Conservation (phyloP, 768 basidiomycete genomes). For the Naganishia vishniacii region DNA sequence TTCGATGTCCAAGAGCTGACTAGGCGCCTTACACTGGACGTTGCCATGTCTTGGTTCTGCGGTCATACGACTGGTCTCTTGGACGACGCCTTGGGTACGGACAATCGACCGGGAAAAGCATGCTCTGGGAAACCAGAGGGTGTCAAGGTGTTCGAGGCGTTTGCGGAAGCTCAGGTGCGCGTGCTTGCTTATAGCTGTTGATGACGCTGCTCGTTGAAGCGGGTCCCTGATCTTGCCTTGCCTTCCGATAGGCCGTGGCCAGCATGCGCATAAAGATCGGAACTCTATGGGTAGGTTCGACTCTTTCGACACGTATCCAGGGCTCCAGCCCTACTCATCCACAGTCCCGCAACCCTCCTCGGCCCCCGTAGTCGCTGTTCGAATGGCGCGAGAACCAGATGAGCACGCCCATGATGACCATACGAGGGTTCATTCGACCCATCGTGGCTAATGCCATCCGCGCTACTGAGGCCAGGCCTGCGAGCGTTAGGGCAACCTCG, state of each 20-base stretch:
- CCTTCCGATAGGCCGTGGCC: constrained; percentile 30
- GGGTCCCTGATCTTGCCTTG: no score
- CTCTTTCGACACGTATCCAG: neutral
- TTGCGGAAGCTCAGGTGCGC: constrained; percentile 34
- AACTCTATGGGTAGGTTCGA: constrained; percentile 39
- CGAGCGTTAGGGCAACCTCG: neutral
- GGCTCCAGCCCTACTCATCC: no score
- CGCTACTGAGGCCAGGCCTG: neutral
- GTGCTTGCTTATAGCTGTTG: no score
- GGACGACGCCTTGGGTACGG: neutral
- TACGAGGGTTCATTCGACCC: constrained; percentile 36
- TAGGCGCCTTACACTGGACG: constrained; percentile 33
- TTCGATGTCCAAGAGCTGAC: constrained; percentile 37
- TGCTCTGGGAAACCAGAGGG: neutral
- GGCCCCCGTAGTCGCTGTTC: constrained; percentile 40
- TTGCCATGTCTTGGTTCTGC: constrained; percentile 39
- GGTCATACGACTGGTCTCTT: constrained; percentile 30
- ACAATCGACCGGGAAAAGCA: neutral
- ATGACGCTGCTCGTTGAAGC: no score
- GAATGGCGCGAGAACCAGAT: constrained; percentile 36
- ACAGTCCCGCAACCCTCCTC: no score
- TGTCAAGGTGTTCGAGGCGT: constrained; percentile 24
- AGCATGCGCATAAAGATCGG: constrained; percentile 42
- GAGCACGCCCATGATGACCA: constrained; percentile 34
- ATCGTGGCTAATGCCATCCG: constrained; percentile 33